phyloP scores from a whole-genome alignment of 495 filamentous ascomycete species.

The Cairneyella variabilis region DNA sequence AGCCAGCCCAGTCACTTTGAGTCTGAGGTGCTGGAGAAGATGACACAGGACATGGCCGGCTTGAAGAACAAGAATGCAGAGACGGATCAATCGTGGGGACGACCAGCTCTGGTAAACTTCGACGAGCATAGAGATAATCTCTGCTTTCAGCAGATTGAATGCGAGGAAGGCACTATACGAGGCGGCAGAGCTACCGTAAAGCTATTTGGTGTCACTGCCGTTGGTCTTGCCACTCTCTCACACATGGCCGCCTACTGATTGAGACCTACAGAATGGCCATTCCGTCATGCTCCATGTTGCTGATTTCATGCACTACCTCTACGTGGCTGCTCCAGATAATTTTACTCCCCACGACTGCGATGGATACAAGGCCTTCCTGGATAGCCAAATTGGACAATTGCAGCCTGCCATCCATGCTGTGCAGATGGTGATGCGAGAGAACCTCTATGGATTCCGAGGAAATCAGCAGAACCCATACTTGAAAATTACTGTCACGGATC shows the following conservation, averaged over 20 bases:
- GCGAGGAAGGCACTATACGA: slow-evolving; percentile 76
- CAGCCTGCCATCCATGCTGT: slow-evolving; percentile 67
- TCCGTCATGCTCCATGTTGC: slow-evolving; percentile 94
- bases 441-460: slow-evolving; percentile 88
- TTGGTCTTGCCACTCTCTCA: slow-evolving; percentile 27
- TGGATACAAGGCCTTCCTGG: slow-evolving; percentile 70
- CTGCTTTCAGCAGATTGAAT: slow-evolving; percentile 93
- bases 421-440: slow-evolving; percentile 75
- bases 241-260: neutral
- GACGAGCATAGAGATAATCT: slow-evolving; percentile 67
- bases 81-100: slow-evolving; percentile 90
- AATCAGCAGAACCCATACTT: slow-evolving; percentile 89
- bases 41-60: slow-evolving; percentile 85
- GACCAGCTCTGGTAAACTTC: slow-evolving; percentile 71
- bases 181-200: slow-evolving; percentile 73
- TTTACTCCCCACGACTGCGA: slow-evolving; percentile 76
- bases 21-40: slow-evolving; percentile 86
- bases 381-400: slow-evolving; percentile 63
- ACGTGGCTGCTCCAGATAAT: slow-evolving; percentile 78
- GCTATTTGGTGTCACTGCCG: slow-evolving; percentile 97
- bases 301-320: slow-evolving; percentile 94
- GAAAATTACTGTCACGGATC: slow-evolving; percentile 87
- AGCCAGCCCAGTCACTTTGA: slow-evolving; percentile 89
- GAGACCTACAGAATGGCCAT: slow-evolving; percentile 60
- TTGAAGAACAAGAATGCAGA: slow-evolving; percentile 83